Percentiles rank a stretch among this genome's conserved stretches.
Evolutionary conservation across 495 filamentous ascomycete species (phyloP).

Genomic region (Talaromyces thailandensis): DNA sequence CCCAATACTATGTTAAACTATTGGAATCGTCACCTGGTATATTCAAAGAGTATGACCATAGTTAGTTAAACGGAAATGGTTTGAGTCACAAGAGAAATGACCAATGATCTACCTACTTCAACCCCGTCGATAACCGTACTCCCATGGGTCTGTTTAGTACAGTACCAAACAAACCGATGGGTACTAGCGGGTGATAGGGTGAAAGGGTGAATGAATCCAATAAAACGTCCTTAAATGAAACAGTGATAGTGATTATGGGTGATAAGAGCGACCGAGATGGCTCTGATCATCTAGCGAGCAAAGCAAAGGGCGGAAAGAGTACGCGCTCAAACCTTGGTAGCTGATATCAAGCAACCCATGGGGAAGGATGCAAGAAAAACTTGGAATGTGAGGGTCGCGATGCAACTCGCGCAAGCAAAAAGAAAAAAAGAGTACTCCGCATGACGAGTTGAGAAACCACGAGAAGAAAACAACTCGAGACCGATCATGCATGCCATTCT

Average conservation of each 20-base stretch:
- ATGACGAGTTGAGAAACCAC: not conserved
- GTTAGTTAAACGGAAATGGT: not conserved
- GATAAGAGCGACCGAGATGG: not conserved
- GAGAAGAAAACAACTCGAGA: not conserved
- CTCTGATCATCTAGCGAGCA: not conserved
- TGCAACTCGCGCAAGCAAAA: not conserved
- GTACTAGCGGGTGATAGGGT: not conserved
- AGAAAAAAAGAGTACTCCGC: not conserved
- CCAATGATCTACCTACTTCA: not conserved
- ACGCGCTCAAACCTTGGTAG: not conserved
- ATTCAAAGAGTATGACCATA: not conserved
- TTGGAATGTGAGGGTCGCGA: slow-evolving; percentile 7
- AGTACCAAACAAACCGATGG: not conserved
- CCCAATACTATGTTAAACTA: not conserved
- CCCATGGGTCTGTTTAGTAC: not conserved
- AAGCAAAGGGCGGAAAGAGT: not conserved
- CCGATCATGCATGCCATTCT: not conserved
- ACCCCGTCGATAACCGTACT: not conserved
- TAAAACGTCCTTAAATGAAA: not conserved
- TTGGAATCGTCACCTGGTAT: not conserved
- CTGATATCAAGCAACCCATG: not conserved
- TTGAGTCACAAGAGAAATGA: not conserved
- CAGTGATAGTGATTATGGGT: not conserved
- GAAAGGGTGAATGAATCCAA: not conserved
- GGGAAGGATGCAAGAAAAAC: not conserved